These are phyloP conservation scores for Ascochyta pisi DNA, from an alignment of 2,329 filamentous ascomycete species.

Conservation along the genomic window DNA sequence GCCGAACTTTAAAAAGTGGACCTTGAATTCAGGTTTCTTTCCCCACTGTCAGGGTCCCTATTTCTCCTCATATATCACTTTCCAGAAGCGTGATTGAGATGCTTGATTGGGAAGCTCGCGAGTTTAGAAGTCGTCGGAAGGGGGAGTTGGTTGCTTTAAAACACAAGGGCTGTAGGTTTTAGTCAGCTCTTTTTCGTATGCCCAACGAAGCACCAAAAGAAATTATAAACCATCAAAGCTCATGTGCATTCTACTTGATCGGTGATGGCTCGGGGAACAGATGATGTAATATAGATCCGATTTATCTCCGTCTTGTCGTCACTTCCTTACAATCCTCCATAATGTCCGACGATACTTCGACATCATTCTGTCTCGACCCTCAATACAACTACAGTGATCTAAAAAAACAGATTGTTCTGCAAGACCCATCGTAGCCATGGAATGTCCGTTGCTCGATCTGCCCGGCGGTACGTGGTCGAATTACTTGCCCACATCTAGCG, in stretches of 20 bases:
- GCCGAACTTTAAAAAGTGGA: not conserved
- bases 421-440: not conserved
- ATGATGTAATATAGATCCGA: no score
- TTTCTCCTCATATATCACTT: not conserved
- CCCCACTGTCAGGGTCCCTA: not conserved
- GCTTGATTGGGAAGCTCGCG: not conserved
- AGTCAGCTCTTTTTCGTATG: no score
- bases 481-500: not conserved
- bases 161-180: no score
- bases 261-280: no score
- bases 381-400: not conserved
- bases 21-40: not conserved
- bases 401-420: not conserved
- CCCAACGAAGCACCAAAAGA: no score
- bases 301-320: no score
- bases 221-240: no score
- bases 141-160: no score
- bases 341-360: no score
- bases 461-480: not conserved
- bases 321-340: no score
- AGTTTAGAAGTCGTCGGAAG: no score
- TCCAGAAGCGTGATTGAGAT: not conserved
- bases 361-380: not conserved
- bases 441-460: not conserved
- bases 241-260: no score